phyloP scores from a whole-genome alignment of 768 basidiomycete species.

The Trametes elegans region DNA sequence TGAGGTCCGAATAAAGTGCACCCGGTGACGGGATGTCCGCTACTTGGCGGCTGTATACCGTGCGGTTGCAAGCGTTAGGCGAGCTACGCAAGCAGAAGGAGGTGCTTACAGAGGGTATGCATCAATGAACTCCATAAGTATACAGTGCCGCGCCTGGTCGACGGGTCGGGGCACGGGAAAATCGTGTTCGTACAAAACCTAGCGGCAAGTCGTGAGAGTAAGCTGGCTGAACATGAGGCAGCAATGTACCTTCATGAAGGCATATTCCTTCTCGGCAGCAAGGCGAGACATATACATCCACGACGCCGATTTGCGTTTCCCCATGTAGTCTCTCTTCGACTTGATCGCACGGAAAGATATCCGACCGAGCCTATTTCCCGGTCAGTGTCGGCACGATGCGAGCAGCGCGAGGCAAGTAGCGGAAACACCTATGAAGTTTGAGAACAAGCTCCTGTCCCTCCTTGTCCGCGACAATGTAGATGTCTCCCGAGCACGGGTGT shows the following conservation, averaged over 20 bases:
- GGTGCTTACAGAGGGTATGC: constrained; percentile 83
- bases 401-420: neutral
- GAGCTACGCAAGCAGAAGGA: neutral
- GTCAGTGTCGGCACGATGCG: too few species aligned
- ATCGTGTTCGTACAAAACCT: constrained; percentile 89
- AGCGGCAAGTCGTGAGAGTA: neutral
- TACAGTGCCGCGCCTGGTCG: constrained; percentile 92
- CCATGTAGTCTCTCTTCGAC: constrained; percentile 92
- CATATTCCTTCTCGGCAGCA: constrained; percentile 96
- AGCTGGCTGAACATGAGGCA: neutral
- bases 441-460: constrained; percentile 86
- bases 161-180: constrained; percentile 94
- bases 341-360: constrained; percentile 97
- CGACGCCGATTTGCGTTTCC: constrained; percentile 91
- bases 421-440: constrained; percentile 83
- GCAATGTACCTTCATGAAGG: constrained; percentile 88
- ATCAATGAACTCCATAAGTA: constrained; percentile 96
- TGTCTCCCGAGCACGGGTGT: constrained; percentile 49
- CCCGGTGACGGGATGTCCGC: constrained; percentile 81
- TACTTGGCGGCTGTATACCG: constrained; percentile 72
- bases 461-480: constrained; percentile 84
- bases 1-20: constrained; percentile 84
- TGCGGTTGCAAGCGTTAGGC: neutral
- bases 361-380: constrained; percentile 97
- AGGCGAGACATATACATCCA: constrained; percentile 99